These are phyloP conservation scores for Phialophora expanda DNA, from an alignment of 2,329 filamentous ascomycete species.

Conservation along the genomic window DNA sequence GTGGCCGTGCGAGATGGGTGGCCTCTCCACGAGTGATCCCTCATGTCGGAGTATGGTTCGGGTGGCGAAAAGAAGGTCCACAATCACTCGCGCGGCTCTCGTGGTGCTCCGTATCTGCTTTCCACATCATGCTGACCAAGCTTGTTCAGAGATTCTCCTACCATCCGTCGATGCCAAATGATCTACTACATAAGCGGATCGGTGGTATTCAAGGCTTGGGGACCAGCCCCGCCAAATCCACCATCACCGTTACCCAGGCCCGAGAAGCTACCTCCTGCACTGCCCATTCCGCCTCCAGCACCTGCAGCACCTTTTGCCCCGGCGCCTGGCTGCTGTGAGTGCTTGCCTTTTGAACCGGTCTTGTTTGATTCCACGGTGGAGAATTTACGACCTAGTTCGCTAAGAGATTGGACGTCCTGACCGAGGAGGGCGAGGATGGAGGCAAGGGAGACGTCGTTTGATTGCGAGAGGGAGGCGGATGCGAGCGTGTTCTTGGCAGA, in stretches of 20 bases:
- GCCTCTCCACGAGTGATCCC: background rate
- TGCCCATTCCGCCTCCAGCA: slow-evolving; percentile 8
- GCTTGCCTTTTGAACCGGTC: slow-evolving; percentile 26
- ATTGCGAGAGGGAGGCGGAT: slow-evolving; percentile 73
- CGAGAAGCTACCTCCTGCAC: slow-evolving; percentile 22
- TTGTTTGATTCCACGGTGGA: slow-evolving; percentile 58
- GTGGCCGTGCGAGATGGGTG: background rate
- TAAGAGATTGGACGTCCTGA: slow-evolving; percentile 71
- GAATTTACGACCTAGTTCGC: slow-evolving; percentile 78
- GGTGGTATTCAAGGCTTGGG: background rate
- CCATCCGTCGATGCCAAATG: background rate
- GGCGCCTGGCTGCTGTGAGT: background rate
- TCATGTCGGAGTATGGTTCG: background rate
- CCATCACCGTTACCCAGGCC: slow-evolving; percentile 33
- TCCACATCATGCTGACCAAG: background rate
- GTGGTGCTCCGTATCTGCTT: background rate
- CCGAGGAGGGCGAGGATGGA: slow-evolving; percentile 76
- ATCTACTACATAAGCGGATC: background rate
- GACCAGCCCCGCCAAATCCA: slow-evolving; percentile 24
- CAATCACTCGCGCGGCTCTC: background rate
- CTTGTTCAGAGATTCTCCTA: background rate
- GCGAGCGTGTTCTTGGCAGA: slow-evolving; percentile 58
- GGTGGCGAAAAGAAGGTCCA: background rate
- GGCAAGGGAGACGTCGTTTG: slow-evolving; percentile 82
- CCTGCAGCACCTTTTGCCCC: slow-evolving; percentile 14